These are phyloP conservation scores for Diutina rugosa DNA, from an alignment of 1,139 yeast genomes.

Conservation along the genomic window DNA sequence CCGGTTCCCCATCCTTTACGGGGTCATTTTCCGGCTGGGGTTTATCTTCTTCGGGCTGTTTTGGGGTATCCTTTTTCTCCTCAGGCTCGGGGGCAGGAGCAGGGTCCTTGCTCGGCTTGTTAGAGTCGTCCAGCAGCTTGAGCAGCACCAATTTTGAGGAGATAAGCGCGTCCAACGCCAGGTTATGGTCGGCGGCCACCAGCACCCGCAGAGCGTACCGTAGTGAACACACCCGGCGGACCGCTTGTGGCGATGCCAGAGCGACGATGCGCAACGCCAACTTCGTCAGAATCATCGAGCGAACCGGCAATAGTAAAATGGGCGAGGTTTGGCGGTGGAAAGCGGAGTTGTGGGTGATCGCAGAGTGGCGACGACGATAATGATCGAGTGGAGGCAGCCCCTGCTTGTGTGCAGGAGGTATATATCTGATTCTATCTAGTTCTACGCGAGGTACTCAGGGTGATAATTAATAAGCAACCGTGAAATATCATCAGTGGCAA, in stretches of 20 bases:
- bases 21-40: not conserved
- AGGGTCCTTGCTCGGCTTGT: not conserved
- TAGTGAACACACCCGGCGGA: not conserved
- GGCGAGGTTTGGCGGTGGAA: not conserved
- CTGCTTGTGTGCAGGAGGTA: not conserved
- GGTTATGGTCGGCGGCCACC: not conserved
- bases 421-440: not conserved
- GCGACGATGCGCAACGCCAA: slow-evolving; percentile 1
- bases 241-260: not conserved
- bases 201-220: not conserved
- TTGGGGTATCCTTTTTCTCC: not conserved
- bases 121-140: not conserved
- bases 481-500: no score
- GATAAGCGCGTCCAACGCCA: not conserved
- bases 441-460: not conserved
- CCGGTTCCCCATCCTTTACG: not conserved
- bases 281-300: not conserved
- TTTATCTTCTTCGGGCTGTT: not conserved
- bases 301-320: not conserved
- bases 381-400: not conserved
- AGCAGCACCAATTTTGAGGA: not conserved
- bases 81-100: not conserved
- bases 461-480: no score
- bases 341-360: not conserved
- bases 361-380: not conserved